Evolutionary conservation across 345 rosid species (phyloP), one percentile per base, ranked within the genome.

Genomic region (Aquilaria sinensis): DNA sequence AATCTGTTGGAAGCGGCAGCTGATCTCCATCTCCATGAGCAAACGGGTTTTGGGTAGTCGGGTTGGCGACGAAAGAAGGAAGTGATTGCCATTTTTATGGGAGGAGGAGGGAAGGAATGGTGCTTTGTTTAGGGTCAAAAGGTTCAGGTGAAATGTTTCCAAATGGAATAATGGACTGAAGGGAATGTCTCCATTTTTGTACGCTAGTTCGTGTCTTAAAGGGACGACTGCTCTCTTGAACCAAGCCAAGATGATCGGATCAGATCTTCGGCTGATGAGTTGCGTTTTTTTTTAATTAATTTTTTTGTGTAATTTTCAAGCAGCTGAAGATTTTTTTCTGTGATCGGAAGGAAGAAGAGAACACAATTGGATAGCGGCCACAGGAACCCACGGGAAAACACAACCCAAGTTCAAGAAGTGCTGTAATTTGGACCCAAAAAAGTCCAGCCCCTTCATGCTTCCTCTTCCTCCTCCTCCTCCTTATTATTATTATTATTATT

Each of bases 131-230:
- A 59, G 64, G 63, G 81, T 74, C 81, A 72, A 67, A 67, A 1
- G 53, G 4, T 55, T 53, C 13, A 3, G 63, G 62, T 55, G 65
- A 74, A 64, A 65, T 41, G 71, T 64, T 66, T 67, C 62, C 65
- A 62, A 53, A 62, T 60, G 73, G 70, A 68, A 37, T 61, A 56
- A 11, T 51, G 51, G 47, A 67, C 32, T 11, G 1, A 10, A 0
- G 9, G 16, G 68, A 74, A 77, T 72, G 69, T 74, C 73, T 64
- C 68, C 9, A 23, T 57, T 55, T 68, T 77, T 77, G 72, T 69
- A 62, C 31, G 33, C 15, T 65, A 66, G 67, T 67, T 31, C 57
- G 54, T 66, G 68, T 63, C 55, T 10, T 65, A 67, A 56, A 52
- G 63, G 64, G 57, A 43, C 13, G 61, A 51, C 62, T 47, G 54